phyloP scores from a whole-genome alignment of 768 basidiomycete species.

The Serpula lacrymans region DNA sequence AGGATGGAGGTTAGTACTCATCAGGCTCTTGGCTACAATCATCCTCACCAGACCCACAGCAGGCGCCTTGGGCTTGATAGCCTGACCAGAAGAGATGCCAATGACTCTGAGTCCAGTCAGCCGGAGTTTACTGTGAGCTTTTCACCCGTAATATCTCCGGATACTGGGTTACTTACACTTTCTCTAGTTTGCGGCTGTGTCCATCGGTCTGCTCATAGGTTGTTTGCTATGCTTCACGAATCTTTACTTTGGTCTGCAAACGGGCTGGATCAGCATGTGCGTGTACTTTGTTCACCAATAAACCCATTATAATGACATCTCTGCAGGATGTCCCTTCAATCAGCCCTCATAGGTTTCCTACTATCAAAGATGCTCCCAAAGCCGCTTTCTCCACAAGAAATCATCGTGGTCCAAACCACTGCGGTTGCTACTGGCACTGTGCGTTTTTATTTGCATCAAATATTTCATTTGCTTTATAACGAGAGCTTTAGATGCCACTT shows the following conservation, averaged over 20 bases:
- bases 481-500: conserved; percentile 78
- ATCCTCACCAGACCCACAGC: too few species aligned
- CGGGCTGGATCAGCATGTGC: conserved; percentile 88
- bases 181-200: conserved; percentile 52
- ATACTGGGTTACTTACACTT: neutral
- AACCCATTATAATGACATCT: neutral
- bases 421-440: conserved; percentile 89
- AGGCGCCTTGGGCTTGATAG: too few species aligned
- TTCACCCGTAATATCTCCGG: neutral
- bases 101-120: too few species aligned
- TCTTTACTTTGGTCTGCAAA: conserved; percentile 82
- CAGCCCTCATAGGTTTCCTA: conserved; percentile 88
- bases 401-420: conserved; percentile 92
- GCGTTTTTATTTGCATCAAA: conserved; percentile 2
- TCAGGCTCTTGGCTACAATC: too few species aligned
- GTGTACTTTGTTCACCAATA: conserved; percentile 14
- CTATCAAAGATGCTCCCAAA: conserved; percentile 70
- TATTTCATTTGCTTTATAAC: neutral
- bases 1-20: too few species aligned
- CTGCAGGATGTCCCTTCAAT: conserved; percentile 91
- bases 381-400: conserved; percentile 85
- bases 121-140: conserved; percentile 30
- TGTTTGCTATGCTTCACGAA: conserved; percentile 91
- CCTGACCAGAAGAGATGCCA: too few species aligned
- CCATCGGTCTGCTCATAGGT: conserved; percentile 79